Evolutionary conservation across 805 yeast genomes (phyloP).

Genomic region (Lachancea kluyveri): DNA sequence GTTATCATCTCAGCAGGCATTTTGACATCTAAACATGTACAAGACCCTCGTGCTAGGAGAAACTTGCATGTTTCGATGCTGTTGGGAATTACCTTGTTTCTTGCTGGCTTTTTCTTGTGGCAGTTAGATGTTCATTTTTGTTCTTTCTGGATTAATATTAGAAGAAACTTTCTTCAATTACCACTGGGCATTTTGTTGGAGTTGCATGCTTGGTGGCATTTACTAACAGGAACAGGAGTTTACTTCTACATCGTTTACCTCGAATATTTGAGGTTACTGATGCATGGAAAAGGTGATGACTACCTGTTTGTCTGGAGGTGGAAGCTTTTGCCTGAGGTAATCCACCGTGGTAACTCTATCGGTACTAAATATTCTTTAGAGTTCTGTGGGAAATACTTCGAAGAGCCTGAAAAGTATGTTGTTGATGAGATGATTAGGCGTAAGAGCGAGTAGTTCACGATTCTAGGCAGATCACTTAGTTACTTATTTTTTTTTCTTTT

Average conservation of each 20-base stretch:
- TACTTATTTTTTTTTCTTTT: too few relatives aligned
- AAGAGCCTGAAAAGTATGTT: neutral
- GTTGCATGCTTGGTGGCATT: constrained; percentile 98
- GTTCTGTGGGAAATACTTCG: constrained; percentile 7
- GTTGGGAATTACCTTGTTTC: constrained; percentile 56
- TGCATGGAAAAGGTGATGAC: constrained; percentile 48
- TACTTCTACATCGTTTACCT: constrained; percentile 77
- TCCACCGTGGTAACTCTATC: constrained; percentile 14
- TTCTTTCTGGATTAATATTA: constrained; percentile 43
- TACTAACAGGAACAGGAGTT: constrained; percentile 79
- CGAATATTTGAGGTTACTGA: constrained; percentile 65
- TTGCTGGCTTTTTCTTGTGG: constrained; percentile 80
- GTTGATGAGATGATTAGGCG: too few relatives aligned
- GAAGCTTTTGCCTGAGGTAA: constrained; percentile 52
- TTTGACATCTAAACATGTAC: constrained; percentile 48
- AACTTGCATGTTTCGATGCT: constrained; percentile 51
- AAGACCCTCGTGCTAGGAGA: constrained; percentile 39
- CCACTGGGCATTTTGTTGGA: constrained; percentile 85
- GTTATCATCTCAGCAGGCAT: constrained; percentile 57
- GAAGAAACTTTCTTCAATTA: constrained; percentile 61
- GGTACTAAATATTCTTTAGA: constrained; percentile 22
- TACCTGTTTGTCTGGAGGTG: constrained; percentile 55
- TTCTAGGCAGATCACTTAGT: too few relatives aligned
- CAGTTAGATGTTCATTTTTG: constrained; percentile 83
- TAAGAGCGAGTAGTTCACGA: constrained; percentile 7